Conservation (phyloP, 73 alveolate genomes). For the Paramecium pentaurelia region DNA sequence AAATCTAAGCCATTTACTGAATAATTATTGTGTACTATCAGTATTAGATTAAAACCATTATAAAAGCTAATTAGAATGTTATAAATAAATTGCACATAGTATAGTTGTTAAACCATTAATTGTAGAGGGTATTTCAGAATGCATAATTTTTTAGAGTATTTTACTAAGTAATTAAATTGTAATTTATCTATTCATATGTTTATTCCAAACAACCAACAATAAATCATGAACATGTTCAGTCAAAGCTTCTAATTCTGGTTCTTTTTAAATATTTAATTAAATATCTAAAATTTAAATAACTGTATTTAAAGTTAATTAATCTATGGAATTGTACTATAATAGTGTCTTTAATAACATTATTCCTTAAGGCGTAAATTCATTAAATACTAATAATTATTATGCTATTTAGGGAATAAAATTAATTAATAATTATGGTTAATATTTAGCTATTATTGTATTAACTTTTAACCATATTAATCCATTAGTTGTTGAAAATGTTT, state of each 20-base stretch:
- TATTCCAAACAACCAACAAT: conserved; percentile 5
- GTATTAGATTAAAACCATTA: not conserved
- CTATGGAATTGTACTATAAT: not conserved
- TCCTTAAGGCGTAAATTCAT: not conserved
- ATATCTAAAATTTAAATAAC: not conserved
- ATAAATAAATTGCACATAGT: not conserved
- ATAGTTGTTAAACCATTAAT: not conserved
- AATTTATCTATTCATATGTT: not conserved
- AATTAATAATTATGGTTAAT: not conserved
- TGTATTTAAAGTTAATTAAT: not conserved
- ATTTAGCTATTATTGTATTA: not conserved
- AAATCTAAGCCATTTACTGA: conserved; percentile 23
- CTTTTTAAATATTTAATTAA: not conserved
- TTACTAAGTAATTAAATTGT: not conserved
- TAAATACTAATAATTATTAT: not conserved
- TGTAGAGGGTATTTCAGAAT: conserved; percentile 18
- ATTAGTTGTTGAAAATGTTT: not conserved
- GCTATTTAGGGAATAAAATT: not conserved
- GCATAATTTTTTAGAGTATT: not conserved
- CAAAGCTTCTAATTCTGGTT: not conserved
- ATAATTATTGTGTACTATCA: not conserved
- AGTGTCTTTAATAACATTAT: not conserved
- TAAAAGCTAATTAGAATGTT: not conserved
- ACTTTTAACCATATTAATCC: conserved; percentile 17
- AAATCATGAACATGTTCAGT: conserved; percentile 32